These are phyloP conservation scores for Arthroderma sp. DNA, from an alignment of 2,329 filamentous ascomycete genomes.

Conservation along the genomic window DNA sequence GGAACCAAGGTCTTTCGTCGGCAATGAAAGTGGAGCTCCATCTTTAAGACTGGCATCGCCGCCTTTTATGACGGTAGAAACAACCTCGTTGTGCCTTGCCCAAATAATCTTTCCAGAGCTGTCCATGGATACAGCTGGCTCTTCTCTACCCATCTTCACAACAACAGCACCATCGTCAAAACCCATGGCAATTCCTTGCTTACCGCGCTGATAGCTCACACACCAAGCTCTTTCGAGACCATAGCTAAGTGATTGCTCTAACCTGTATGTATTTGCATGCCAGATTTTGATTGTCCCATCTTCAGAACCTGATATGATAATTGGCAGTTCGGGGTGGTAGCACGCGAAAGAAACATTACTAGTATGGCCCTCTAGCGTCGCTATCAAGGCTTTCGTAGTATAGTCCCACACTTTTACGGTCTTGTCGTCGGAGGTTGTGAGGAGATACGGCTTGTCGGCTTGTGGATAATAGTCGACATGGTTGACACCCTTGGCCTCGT, in stretches of 20 bases:
- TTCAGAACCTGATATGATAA: slow-evolving; percentile 96
- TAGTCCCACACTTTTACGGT: slow-evolving; percentile 99
- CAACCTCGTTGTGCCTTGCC: slow-evolving; percentile 88
- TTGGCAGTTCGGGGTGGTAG: slow-evolving; percentile 90
- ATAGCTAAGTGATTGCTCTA: slow-evolving; percentile 93
- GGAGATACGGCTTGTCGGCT: slow-evolving; percentile 65
- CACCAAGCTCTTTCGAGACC: slow-evolving; percentile 95
- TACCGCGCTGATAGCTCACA: slow-evolving; percentile 86
- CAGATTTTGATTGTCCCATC: slow-evolving; percentile 96
- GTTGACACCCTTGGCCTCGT: slow-evolving; percentile 95
- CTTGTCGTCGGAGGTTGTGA: slow-evolving; percentile 91
- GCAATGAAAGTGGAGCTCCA: slow-evolving; percentile 69
- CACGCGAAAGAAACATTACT: slow-evolving; percentile 97
- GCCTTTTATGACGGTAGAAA: slow-evolving; percentile 89
- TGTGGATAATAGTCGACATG: slow-evolving; percentile 79
- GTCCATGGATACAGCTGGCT: slow-evolving; percentile 97
- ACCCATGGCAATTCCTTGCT: slow-evolving; percentile 86
- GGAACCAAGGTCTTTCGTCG: slow-evolving; percentile 87
- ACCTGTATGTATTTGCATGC: slow-evolving; percentile 93
- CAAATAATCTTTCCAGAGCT: slow-evolving; percentile 89
- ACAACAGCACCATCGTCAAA: slow-evolving; percentile 97
- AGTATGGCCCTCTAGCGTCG: slow-evolving; percentile 89
- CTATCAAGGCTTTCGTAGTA: slow-evolving; percentile 93
- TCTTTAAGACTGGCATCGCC: slow-evolving; percentile 77
- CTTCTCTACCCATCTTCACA: slow-evolving; percentile 92